phyloP scores from a whole-genome alignment of 78 protist genomes.

The Neovahlkampfia damariscottae region DNA sequence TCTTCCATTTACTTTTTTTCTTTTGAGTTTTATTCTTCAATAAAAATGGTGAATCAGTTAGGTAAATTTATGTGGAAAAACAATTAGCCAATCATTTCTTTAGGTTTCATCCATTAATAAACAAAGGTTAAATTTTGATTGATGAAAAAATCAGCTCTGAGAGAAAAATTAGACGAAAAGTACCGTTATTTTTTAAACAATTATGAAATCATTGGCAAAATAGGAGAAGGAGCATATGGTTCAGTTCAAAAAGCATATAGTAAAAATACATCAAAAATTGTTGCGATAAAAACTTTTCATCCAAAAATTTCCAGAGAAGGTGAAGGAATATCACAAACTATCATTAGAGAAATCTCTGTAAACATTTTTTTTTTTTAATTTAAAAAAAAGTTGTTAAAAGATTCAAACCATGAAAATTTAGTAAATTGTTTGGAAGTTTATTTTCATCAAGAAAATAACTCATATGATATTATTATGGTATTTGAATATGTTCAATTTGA shows the following conservation, averaged over 20 bases:
- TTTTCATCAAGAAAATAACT: no score
- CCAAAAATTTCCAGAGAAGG: slow-evolving; percentile 85
- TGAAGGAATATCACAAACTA: slow-evolving; percentile 97
- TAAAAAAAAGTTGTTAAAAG: slow-evolving; percentile 54
- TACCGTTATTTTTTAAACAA: neutral
- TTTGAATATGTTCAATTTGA: slow-evolving; percentile 77
- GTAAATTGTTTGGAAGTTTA: slow-evolving; percentile 35
- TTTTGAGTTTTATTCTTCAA: no score
- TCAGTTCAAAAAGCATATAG: slow-evolving; percentile 91
- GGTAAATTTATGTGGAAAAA: no score
- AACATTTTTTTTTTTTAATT: neutral
- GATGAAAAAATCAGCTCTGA: no score
- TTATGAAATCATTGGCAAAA: slow-evolving; percentile 62
- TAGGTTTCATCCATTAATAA: no score
- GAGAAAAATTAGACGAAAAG: neutral
- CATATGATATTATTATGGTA: no score
- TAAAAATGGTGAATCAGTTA: no score
- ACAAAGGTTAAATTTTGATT: no score
- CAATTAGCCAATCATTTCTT: no score
- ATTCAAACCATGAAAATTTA: slow-evolving; percentile 84
- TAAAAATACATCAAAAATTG: slow-evolving; percentile 26
- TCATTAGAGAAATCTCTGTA: slow-evolving; percentile 89
- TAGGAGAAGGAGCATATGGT: slow-evolving; percentile 99
- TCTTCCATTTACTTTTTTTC: no score
- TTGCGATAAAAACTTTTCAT: slow-evolving; percentile 89